Conservation (phyloP, 371 early-diverging fungal species). For the Mortierella sp. region DNA sequence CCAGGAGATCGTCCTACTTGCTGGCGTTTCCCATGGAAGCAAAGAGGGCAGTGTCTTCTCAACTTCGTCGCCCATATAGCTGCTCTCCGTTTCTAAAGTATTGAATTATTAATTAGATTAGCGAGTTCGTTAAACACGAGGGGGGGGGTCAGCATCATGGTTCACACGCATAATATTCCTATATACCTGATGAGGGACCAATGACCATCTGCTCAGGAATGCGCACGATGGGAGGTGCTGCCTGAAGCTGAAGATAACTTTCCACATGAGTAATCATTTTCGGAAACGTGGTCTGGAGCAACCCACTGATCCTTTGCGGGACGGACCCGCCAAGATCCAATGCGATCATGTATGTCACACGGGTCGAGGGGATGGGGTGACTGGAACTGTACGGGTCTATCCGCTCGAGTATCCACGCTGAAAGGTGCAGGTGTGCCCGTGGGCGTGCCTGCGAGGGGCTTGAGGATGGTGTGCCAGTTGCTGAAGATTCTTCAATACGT, state of each 20-base stretch:
- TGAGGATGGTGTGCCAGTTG: slow-evolving; percentile 55
- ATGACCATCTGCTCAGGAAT: slow-evolving; percentile 47
- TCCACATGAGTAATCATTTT: slow-evolving; percentile 63
- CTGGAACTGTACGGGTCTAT: slow-evolving; percentile 71
- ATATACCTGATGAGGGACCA: slow-evolving; percentile 9
- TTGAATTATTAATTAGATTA: too few relatives aligned
- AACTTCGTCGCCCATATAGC: too few relatives aligned
- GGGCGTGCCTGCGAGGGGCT: slow-evolving; percentile 57
- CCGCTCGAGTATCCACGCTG: slow-evolving; percentile 69
- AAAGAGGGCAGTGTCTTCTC: slow-evolving; percentile 15
- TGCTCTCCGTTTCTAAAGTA: too few relatives aligned
- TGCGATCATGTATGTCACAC: slow-evolving; percentile 62
- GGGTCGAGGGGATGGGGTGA: slow-evolving; percentile 70
- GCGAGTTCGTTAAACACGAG: too few relatives aligned
- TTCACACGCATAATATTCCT: too few relatives aligned
- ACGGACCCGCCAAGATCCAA: slow-evolving; percentile 64
- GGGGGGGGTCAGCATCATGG: too few relatives aligned
- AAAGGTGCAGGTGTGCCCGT: slow-evolving; percentile 58
- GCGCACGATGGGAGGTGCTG: slow-evolving; percentile 61
- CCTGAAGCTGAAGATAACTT: slow-evolving; percentile 60
- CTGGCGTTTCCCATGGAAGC: slow-evolving; percentile 33
- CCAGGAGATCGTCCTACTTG: slow-evolving; percentile 28
- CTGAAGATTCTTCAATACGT: slow-evolving; percentile 53
- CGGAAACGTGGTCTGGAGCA: slow-evolving; percentile 58
- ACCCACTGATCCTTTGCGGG: slow-evolving; percentile 65